A percentile compares a stretch with the other conserved stretches of the same genome.
Evolutionary conservation across 176 grass and related monocot genomes (phyloP).

Genomic region (Phoenix dactylifera): DNA sequence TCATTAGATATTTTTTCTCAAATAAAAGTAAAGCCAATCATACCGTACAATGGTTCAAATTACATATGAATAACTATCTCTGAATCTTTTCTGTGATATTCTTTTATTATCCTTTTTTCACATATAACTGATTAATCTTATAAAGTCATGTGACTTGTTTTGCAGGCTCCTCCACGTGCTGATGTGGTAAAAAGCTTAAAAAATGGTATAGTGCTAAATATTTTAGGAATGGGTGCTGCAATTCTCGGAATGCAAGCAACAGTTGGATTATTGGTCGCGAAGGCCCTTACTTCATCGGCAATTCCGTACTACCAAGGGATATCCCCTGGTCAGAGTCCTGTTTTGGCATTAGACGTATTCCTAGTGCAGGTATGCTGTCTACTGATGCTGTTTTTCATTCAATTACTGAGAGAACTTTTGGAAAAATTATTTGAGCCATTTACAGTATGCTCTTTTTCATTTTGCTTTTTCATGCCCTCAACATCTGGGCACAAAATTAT

Average conservation of each 20-base stretch:
- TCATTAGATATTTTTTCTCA: too few relatives aligned
- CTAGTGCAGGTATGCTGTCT: conserved; percentile 59
- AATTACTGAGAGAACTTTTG: too few relatives aligned
- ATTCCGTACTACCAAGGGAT: conserved; percentile 81
- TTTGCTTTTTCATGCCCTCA: too few relatives aligned
- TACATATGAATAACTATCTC: too few relatives aligned
- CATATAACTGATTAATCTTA: too few relatives aligned
- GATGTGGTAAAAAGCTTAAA: conserved; percentile 74
- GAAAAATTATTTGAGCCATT: too few relatives aligned
- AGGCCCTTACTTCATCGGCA: conserved; percentile 67
- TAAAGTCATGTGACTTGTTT: not conserved
- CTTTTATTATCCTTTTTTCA: too few relatives aligned
- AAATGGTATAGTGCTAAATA: conserved; percentile 61
- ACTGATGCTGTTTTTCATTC: not conserved
- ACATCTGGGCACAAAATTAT: too few relatives aligned
- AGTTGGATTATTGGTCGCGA: conserved; percentile 61
- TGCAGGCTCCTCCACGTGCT: conserved; percentile 73
- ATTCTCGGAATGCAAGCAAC: conserved; percentile 92
- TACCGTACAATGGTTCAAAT: too few relatives aligned
- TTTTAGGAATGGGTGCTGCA: conserved; percentile 78
- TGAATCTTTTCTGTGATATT: too few relatives aligned
- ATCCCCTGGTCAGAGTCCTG: conserved; percentile 67
- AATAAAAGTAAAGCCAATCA: too few relatives aligned
- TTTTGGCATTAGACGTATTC: conserved; percentile 84
- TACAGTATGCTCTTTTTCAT: too few relatives aligned